Evolutionary conservation across 345 rosid genomes (phyloP).

Genomic region (Euclidium syriacum): DNA sequence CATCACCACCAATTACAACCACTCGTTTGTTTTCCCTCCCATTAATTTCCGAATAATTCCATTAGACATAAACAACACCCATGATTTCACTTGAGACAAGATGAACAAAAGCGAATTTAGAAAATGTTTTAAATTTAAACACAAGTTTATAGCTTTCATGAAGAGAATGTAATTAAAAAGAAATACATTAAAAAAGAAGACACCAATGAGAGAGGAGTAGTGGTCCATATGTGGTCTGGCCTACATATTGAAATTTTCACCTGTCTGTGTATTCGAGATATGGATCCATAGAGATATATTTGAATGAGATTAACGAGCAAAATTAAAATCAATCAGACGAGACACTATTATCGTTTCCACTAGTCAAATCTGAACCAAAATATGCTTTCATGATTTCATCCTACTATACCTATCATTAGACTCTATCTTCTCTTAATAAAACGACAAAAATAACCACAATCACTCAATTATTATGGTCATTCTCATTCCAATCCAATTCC

Average conservation of each 20-base stretch:
- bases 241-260: background rate
- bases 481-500: background rate
- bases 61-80: background rate
- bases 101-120: background rate
- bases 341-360: constrained; percentile 5
- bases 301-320: background rate
- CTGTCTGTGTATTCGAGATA: background rate
- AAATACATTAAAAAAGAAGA: background rate
- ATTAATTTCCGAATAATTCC: background rate
- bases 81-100: background rate
- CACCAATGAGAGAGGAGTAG: background rate
- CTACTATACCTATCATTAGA: background rate
- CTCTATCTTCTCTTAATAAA: constrained; percentile 1
- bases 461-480: background rate
- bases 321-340: constrained; percentile 18
- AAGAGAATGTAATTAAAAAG: background rate
- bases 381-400: constrained; percentile 3
- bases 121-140: background rate
- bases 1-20: constrained; percentile 13
- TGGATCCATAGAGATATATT: background rate
- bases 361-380: constrained; percentile 3
- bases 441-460: background rate
- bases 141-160: too few species aligned
- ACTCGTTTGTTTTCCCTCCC: background rate
- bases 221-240: background rate